These are phyloP conservation scores for Mollisiaceae sp. DNA, from an alignment of 2,329 filamentous ascomycete genomes.

Conservation along the genomic window DNA sequence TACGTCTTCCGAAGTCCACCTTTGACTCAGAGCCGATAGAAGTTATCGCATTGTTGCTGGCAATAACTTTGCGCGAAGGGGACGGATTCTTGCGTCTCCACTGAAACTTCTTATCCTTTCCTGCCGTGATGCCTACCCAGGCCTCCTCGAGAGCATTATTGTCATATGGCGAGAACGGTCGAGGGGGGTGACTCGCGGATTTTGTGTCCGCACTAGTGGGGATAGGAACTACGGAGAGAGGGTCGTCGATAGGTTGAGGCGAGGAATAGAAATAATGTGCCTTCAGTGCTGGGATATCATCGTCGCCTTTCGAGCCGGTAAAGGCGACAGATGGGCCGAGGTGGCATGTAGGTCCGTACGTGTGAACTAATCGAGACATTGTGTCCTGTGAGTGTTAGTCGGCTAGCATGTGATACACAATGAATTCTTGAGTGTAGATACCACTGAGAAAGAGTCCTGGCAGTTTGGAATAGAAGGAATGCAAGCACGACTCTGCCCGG, in stretches of 20 bases:
- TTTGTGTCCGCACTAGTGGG: slow-evolving; percentile 56
- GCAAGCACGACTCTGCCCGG: slow-evolving; percentile 24
- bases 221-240: slow-evolving; percentile 69
- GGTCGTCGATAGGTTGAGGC: slow-evolving; percentile 83
- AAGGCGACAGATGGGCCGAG: slow-evolving; percentile 33
- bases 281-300: slow-evolving; percentile 61
- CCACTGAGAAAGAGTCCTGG: not conserved
- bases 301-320: slow-evolving; percentile 38
- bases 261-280: slow-evolving; percentile 89
- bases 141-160: slow-evolving; percentile 80
- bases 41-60: slow-evolving; percentile 20
- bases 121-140: slow-evolving; percentile 67
- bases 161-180: slow-evolving; percentile 80
- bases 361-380: slow-evolving; percentile 41
- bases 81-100: slow-evolving; percentile 34
- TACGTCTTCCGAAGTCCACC: not conserved
- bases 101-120: slow-evolving; percentile 56
- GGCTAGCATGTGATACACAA: slow-evolving; percentile 10
- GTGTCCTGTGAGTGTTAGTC: slow-evolving; percentile 20
- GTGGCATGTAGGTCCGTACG: slow-evolving; percentile 41
- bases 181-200: slow-evolving; percentile 64
- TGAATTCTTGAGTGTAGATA: not conserved
- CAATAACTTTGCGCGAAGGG: not conserved
- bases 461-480: slow-evolving; percentile 9
- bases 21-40: slow-evolving; percentile 15